These are phyloP conservation scores for Cyphellophora attinorum DNA, from an alignment of 2,329 filamentous ascomycete species.

Conservation along the genomic window DNA sequence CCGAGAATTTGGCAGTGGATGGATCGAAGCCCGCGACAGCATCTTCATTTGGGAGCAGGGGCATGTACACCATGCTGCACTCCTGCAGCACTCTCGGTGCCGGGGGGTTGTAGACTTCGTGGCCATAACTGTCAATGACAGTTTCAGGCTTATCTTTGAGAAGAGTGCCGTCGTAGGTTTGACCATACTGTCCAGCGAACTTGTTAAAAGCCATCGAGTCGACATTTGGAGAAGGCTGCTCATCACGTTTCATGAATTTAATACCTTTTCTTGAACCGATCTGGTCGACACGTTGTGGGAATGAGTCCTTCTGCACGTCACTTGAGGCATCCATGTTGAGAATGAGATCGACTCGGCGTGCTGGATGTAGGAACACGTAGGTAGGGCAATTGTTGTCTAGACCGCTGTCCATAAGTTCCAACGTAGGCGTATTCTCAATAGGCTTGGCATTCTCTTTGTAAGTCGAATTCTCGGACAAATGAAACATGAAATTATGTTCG, in stretches of 20 bases:
- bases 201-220: constrained; percentile 5
- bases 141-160: constrained; percentile 4
- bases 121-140: constrained; percentile 10
- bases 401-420: constrained; percentile 9
- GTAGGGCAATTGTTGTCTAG: constrained; percentile 14
- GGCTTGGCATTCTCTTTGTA: constrained; percentile 2
- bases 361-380: constrained; percentile 10
- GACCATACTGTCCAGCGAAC: constrained; percentile 9
- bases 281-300: constrained; percentile 10
- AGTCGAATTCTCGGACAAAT: constrained; percentile 5
- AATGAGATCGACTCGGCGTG: constrained; percentile 8
- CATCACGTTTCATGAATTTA: constrained; percentile 6
- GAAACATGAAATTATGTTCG: constrained; percentile 11
- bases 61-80: constrained; percentile 10
- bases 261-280: constrained; percentile 7
- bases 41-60: constrained; percentile 8
- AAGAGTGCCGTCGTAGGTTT: constrained; percentile 9
- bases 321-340: constrained; percentile 12
- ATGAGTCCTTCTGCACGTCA: constrained; percentile 11
- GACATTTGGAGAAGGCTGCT: constrained; percentile 3
- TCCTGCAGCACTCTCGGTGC: constrained; percentile 6
- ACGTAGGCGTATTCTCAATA: constrained; percentile 9
- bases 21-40: constrained; percentile 9
- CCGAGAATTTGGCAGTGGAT: constrained; percentile 11
- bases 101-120: constrained; percentile 7